Evolutionary conservation across 257 asterid species (phyloP).

Genomic region (Capsicum rhomboideum): DNA sequence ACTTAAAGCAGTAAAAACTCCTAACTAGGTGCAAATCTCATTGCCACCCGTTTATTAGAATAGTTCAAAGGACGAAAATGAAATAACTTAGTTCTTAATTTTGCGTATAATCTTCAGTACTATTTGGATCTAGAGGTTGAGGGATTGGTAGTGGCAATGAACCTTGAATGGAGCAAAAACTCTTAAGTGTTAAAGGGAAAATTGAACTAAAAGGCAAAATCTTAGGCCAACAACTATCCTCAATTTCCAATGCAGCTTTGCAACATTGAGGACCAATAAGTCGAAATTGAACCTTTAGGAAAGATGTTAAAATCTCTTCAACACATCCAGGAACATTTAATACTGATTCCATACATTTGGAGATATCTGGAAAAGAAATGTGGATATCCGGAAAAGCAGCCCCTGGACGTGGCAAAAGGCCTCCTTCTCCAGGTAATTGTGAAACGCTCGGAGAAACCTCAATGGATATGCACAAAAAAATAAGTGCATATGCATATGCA

Average conservation of each 20-base stretch:
- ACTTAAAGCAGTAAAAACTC: background rate
- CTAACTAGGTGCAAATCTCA: background rate
- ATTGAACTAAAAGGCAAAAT: conserved; percentile 7
- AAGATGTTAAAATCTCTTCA: conserved; percentile 3
- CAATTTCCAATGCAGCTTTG: background rate
- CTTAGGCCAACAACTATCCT: conserved; percentile 18
- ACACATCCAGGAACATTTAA: conserved; percentile 5
- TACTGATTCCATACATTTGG: background rate
- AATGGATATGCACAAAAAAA: too few relatives aligned
- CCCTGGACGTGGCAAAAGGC: too few relatives aligned
- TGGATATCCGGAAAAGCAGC: too few relatives aligned
- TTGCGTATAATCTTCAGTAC: too few relatives aligned
- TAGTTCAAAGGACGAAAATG: too few relatives aligned
- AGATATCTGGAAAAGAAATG: too few relatives aligned
- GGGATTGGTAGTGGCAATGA: background rate
- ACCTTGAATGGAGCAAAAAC: background rate
- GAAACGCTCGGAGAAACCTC: too few relatives aligned
- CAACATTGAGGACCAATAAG: conserved; percentile 17
- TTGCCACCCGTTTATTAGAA: background rate
- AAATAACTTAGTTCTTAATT: too few relatives aligned
- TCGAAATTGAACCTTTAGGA: background rate
- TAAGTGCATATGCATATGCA: too few relatives aligned
- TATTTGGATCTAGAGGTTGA: too few relatives aligned
- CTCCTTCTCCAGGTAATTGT: too few relatives aligned
- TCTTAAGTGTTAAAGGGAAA: conserved; percentile 4